phyloP scores from a whole-genome alignment of 768 basidiomycete genomes.

The Termitomyces sp. region DNA sequence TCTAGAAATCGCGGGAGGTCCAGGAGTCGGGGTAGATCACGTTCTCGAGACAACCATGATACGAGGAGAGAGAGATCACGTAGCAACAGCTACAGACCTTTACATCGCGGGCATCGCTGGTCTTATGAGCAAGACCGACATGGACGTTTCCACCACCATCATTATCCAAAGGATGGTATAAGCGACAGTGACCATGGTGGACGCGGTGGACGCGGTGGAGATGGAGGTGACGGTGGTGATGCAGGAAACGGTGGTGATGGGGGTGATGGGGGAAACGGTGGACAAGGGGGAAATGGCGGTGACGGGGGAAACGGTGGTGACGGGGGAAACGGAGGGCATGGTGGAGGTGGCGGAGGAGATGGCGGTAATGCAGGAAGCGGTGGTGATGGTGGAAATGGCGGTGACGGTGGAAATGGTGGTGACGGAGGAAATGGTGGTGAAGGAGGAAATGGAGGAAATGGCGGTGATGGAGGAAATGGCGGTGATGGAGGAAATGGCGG shows the following conservation, averaged over 20 bases:
- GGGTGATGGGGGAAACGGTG: not conserved
- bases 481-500: not conserved
- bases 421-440: too few relatives aligned
- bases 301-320: not conserved
- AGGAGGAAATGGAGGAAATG: too few relatives aligned
- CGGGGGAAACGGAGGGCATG: not conserved
- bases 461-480: not conserved
- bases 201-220: not conserved
- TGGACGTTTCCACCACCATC: not conserved
- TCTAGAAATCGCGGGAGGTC: not conserved
- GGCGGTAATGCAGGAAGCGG: not conserved
- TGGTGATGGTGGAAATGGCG: not conserved
- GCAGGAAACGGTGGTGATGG: not conserved
- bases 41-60: not conserved
- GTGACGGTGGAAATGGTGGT: too few relatives aligned
- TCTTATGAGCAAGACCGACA: not conserved
- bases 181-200: not conserved
- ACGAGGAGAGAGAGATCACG: not conserved
- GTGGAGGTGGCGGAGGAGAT: not conserved
- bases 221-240: not conserved
- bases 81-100: not conserved
- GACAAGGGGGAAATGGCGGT: not conserved
- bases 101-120: not conserved
- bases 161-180: not conserved
- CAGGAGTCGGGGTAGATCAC: conserved; percentile 3